Conservation (phyloP, 78 protist species). For the Dictyostelium purpureum region DNA sequence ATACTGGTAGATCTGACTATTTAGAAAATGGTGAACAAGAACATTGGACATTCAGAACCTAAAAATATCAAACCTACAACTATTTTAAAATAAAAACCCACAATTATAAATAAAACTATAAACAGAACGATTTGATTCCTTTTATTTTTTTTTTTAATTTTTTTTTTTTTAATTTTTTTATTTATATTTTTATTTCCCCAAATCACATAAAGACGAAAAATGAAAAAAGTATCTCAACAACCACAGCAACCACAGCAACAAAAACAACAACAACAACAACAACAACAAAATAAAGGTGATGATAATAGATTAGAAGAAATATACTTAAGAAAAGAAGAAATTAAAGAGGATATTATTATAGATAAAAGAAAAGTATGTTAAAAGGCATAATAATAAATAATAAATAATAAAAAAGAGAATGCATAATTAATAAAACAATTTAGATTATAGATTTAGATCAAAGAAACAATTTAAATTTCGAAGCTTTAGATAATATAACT, state of each 20-base stretch:
- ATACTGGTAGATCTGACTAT: conserved; percentile 28
- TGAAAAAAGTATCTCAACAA: neutral
- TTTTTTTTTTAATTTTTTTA: no score
- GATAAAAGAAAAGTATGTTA: conserved; percentile 31
- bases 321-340: conserved; percentile 1
- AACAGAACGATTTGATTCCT: no score
- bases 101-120: no score
- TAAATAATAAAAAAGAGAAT: neutral
- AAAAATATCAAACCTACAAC: neutral
- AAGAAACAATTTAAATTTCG: conserved; percentile 54
- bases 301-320: conserved; percentile 24
- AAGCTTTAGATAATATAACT: conserved; percentile 1
- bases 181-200: no score
- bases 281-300: neutral
- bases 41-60: conserved; percentile 50
- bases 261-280: neutral
- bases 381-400: neutral
- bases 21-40: conserved; percentile 52
- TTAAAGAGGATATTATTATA: conserved; percentile 12
- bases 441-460: conserved; percentile 63
- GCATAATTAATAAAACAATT: neutral
- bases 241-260: neutral
- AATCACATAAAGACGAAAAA: neutral
- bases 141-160: no score
- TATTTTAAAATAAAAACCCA: no score